Conservation (phyloP, 2,329 filamentous ascomycete genomes). For the Aspergillus fumigatus region DNA sequence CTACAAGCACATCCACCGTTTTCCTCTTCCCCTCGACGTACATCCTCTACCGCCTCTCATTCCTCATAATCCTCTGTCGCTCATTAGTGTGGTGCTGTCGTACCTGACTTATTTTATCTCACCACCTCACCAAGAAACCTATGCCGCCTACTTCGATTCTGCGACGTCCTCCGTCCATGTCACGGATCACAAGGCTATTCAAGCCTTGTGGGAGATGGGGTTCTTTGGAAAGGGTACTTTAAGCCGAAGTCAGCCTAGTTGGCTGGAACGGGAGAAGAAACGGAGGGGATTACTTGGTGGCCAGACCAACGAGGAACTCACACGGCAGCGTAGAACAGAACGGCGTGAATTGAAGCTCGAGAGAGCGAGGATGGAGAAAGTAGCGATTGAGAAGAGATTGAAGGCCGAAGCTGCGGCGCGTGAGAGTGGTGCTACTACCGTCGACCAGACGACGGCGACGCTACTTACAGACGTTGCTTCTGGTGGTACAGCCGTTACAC, state of each 20-base stretch:
- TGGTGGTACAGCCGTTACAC: constrained; percentile 13
- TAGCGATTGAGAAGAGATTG: constrained; percentile 71
- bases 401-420: constrained; percentile 47
- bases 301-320: constrained; percentile 77
- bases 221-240: constrained; percentile 95
- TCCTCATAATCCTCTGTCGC: constrained; percentile 84
- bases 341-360: constrained; percentile 84
- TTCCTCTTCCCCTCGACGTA: constrained; percentile 73
- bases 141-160: constrained; percentile 74
- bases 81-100: constrained; percentile 72
- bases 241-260: constrained; percentile 91
- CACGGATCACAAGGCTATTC: constrained; percentile 68
- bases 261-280: constrained; percentile 78
- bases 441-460: constrained; percentile 10
- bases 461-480: constrained; percentile 12
- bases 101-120: constrained; percentile 70
- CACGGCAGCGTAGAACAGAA: constrained; percentile 70
- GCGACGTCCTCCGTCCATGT: constrained; percentile 81
- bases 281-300: constrained; percentile 59
- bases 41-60: constrained; percentile 85
- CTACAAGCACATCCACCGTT: constrained; percentile 72
- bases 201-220: constrained; percentile 89
- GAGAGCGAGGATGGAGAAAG: constrained; percentile 78
- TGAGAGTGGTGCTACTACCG: constrained; percentile 17
- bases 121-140: constrained; percentile 57